Percentiles rank a stretch among this genome's conserved stretches.
Evolutionary conservation across 495 filamentous ascomycete genomes (phyloP).

Genomic region (Darksidea phi): DNA sequence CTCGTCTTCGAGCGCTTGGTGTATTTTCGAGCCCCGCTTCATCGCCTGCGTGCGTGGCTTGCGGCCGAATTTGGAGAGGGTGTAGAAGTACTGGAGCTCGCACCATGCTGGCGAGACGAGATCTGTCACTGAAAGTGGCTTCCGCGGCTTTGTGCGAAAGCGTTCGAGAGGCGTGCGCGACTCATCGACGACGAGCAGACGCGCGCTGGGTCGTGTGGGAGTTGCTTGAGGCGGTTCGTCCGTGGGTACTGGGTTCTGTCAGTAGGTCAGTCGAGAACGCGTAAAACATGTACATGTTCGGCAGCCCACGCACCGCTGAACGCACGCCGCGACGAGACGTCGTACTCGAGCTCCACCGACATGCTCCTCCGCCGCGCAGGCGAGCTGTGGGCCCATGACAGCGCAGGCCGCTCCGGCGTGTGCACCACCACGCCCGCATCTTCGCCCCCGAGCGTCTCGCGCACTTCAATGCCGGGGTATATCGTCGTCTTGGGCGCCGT

Average conservation of each 20-base stretch:
- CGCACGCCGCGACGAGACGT: slow-evolving; percentile 13
- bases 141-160: slow-evolving; percentile 74
- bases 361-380: slow-evolving; percentile 11
- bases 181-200: slow-evolving; percentile 40
- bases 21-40: slow-evolving; percentile 73
- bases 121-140: slow-evolving; percentile 86
- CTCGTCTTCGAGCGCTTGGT: slow-evolving; percentile 81
- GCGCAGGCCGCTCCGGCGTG: background rate
- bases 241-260: slow-evolving; percentile 41
- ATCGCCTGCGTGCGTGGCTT: slow-evolving; percentile 76
- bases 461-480: slow-evolving; percentile 15
- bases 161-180: slow-evolving; percentile 64
- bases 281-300: background rate
- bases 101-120: slow-evolving; percentile 89
- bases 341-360: slow-evolving; percentile 34
- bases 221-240: background rate
- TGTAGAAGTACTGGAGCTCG: slow-evolving; percentile 90
- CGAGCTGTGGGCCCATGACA: background rate
- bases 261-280: slow-evolving; percentile 40
- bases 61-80: slow-evolving; percentile 70
- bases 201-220: too few relatives aligned
- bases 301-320: slow-evolving; percentile 18
- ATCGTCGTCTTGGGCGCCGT: slow-evolving; percentile 13
- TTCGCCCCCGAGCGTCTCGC: background rate
- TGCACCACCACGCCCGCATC: background rate